Base-by-base conservation (phyloP, 768 basidiomycete genomes). In the Tephrocybe sp. region DNA sequence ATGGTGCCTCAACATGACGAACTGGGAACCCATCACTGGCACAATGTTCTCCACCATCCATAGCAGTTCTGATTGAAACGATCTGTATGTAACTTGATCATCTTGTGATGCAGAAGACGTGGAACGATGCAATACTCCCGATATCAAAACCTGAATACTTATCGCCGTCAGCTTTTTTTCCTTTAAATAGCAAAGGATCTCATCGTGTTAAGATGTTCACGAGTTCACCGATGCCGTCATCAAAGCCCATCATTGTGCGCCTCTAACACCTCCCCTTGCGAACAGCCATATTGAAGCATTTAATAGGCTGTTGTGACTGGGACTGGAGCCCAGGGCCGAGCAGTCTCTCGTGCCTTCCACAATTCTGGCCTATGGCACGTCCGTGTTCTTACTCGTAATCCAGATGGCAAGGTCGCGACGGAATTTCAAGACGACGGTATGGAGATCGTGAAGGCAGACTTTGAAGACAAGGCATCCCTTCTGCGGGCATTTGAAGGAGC, bases 361-460 rank as follows among this genome's bases (percentile, higher is more conserved):
- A 34, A 48, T 4, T 54, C 56, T 26, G 56, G 46, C 30, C 22
- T 51, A 50, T 57, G 56, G 53, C 56, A 49, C 3, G 56, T 57
- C 34, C 53, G 56, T 17, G 43, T 54, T 20, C 56, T 54, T 30
- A 54, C 56, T 16, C 56, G 56, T 13, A 48, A 54, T 45, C 49
- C 36, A 5, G 22, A 13, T 17, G 46, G 56, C 5, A 33, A 30
- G 19, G 42, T 52, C 12, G 49, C 56, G 11, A 40, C 30, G 5
- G 38, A 26, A 31, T 49, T 57, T 19, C 20, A 17, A 33, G 34
- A 41, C 7, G 45, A 52, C 12, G 56, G 53, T 2, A 54, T 57
- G 53, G 49, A 57, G 36, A 44, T 49, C 13, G 53, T 51, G 7
- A 31, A 54, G 34, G 46, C 45, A 16, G 48, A 48, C 32, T 54